A percentile compares a stretch with the other conserved stretches of the same genome.
Conservation (phyloP, 2,329 filamentous ascomycete genomes). For the Cercospora sp. region DNA sequence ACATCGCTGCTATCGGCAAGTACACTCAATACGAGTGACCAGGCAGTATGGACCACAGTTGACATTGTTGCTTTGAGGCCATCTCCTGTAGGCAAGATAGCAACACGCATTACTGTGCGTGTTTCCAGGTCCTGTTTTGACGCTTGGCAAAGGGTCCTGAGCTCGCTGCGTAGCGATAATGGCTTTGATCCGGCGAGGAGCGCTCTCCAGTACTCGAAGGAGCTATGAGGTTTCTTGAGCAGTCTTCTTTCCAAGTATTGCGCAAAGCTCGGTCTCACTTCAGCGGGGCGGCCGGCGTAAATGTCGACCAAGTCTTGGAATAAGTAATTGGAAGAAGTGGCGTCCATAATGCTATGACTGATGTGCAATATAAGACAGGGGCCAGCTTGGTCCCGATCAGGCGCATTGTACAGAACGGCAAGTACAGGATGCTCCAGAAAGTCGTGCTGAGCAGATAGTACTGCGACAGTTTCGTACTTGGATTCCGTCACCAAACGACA, state of each 20-base stretch:
- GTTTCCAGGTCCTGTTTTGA: neutral
- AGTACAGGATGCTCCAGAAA: neutral
- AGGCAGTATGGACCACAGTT: neutral
- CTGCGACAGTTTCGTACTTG: neutral
- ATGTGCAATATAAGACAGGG: neutral
- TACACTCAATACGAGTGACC: neutral
- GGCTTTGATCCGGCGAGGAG: neutral
- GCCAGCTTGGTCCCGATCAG: neutral
- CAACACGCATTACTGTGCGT: neutral
- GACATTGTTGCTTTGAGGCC: neutral
- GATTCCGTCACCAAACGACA: neutral
- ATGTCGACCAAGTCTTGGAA: neutral
- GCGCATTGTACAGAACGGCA: neutral
- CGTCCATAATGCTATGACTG: neutral
- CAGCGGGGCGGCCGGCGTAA: neutral
- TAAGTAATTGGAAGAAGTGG: neutral
- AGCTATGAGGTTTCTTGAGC: fast-evolving
- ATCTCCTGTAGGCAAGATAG: neutral
- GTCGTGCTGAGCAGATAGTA: neutral
- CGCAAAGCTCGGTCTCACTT: neutral
- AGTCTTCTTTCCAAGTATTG: neutral
- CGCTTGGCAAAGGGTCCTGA: neutral
- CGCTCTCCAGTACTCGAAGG: neutral
- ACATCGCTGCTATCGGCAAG: neutral
- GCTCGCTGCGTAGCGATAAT: neutral